A percentile compares a stretch with the other conserved stretches of the same genome.
These are phyloP conservation scores for Cucumis cinereus DNA, from an alignment of 306 rosid species.

Conservation along the genomic window DNA sequence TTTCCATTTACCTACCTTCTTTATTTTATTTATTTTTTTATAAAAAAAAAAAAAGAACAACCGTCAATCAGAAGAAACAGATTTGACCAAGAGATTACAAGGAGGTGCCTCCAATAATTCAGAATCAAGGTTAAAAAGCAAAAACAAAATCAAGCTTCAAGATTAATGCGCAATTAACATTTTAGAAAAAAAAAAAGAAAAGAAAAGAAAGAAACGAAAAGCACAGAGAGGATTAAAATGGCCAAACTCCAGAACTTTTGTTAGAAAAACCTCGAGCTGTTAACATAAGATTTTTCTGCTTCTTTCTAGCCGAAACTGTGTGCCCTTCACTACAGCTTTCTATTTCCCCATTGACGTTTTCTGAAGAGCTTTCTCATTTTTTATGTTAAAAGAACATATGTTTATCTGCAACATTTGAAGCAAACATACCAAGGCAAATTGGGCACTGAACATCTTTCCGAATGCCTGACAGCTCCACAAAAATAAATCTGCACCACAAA, in stretches of 20 bases:
- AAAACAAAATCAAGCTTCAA: background rate
- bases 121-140: background rate
- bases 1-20: background rate
- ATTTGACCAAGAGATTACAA: background rate
- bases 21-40: too few relatives aligned
- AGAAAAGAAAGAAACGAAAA: too few relatives aligned
- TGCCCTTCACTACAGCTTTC: background rate
- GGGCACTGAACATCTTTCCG: constrained; percentile 95
- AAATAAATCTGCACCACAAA: constrained; percentile 43
- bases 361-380: background rate
- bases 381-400: background rate
- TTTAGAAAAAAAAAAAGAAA: background rate
- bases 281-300: background rate
- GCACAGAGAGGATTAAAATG: background rate
- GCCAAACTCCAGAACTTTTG: background rate
- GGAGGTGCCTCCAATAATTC: background rate
- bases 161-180: background rate
- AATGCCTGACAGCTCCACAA: constrained; percentile 44
- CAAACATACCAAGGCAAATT: constrained; percentile 77
- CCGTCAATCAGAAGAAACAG: background rate
- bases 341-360: background rate
- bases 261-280: background rate
- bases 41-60: background rate
- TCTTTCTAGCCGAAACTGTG: background rate
- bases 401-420: constrained; percentile 9